These are phyloP conservation scores for Rhinocladiella similis DNA, from an alignment of 2,329 filamentous ascomycete genomes.

Conservation along the genomic window DNA sequence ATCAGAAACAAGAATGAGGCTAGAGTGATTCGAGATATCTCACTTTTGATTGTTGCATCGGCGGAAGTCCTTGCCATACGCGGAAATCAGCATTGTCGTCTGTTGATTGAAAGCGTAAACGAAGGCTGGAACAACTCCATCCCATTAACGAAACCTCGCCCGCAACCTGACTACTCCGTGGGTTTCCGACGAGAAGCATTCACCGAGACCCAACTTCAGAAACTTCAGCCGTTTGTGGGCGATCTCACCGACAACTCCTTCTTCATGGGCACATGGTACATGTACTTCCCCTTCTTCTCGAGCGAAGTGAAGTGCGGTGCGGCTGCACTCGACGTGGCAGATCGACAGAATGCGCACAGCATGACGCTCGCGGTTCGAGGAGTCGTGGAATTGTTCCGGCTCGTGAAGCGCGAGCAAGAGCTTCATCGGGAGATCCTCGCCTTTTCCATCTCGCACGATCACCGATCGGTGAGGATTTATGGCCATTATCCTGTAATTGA, in stretches of 20 bases:
- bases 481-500: conserved; percentile 43
- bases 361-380: conserved; percentile 39
- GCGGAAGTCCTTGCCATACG: conserved; percentile 32
- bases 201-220: conserved; percentile 35
- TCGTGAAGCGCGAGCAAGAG: conserved; percentile 33
- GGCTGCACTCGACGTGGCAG: conserved; percentile 30
- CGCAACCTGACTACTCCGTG: conserved; percentile 23
- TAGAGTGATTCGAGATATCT: conserved; percentile 39
- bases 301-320: conserved; percentile 29
- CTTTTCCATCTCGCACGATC: conserved; percentile 46
- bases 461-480: conserved; percentile 39
- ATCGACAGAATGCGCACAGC: conserved; percentile 34
- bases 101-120: conserved; percentile 37
- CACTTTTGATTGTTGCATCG: conserved; percentile 38
- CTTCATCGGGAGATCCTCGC: conserved; percentile 44
- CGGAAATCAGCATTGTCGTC: no score
- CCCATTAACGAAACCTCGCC: conserved; percentile 29
- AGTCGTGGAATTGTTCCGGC: conserved; percentile 41
- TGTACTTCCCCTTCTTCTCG: conserved; percentile 33
- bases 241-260: conserved; percentile 19
- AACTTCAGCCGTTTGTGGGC: conserved; percentile 32
- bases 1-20: conserved; percentile 34
- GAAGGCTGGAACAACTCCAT: conserved; percentile 35
- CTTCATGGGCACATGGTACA: conserved; percentile 27
- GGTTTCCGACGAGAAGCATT: conserved; percentile 38